A percentile compares a stretch with the other conserved stretches of the same genome.
phyloP scores from a whole-genome alignment of 2,329 filamentous ascomycete genomes.

The Xylaria sp. region DNA sequence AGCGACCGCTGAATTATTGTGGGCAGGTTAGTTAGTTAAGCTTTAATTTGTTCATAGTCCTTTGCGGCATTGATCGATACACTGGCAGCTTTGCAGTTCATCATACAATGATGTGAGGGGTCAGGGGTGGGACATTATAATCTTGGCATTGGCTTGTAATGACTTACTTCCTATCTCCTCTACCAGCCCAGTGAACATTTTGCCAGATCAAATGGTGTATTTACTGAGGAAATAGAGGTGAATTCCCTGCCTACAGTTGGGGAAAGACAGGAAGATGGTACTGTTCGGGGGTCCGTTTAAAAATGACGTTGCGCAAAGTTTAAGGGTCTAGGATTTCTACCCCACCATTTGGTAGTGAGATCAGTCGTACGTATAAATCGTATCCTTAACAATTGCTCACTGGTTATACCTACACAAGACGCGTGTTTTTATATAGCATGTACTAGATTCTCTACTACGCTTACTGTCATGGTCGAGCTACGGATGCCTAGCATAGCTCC shows the following conservation, averaged over 20 bases:
- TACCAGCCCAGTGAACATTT: constrained; percentile 96
- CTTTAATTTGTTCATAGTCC: neutral
- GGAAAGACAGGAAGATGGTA: constrained; percentile 8
- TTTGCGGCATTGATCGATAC: constrained; percentile 14
- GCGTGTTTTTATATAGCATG: neutral
- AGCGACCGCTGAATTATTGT: constrained; percentile 74
- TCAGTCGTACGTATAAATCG: neutral
- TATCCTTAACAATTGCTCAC: neutral
- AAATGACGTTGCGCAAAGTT: constrained; percentile 28
- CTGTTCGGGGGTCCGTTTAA: constrained; percentile 2
- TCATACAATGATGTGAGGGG: constrained; percentile 13
- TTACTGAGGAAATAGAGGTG: constrained; percentile 1
- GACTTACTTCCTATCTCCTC: constrained; percentile 89
- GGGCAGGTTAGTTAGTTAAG: constrained; percentile 39
- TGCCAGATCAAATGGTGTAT: constrained; percentile 4
- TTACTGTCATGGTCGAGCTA: neutral
- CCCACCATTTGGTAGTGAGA: constrained; percentile 27
- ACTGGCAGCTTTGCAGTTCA: constrained; percentile 13
- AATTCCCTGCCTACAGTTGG: neutral
- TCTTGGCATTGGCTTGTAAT: constrained; percentile 10
- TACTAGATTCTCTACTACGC: neutral
- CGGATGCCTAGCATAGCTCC: neutral
- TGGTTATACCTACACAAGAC: neutral
- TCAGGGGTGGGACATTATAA: constrained; percentile 4
- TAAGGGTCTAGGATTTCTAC: constrained; percentile 19